A percentile compares a stretch with the other conserved stretches of the same genome.
These are phyloP conservation scores for Triticum timopheevii DNA, from an alignment of 176 grass and related monocot genomes.

Conservation along the genomic window DNA sequence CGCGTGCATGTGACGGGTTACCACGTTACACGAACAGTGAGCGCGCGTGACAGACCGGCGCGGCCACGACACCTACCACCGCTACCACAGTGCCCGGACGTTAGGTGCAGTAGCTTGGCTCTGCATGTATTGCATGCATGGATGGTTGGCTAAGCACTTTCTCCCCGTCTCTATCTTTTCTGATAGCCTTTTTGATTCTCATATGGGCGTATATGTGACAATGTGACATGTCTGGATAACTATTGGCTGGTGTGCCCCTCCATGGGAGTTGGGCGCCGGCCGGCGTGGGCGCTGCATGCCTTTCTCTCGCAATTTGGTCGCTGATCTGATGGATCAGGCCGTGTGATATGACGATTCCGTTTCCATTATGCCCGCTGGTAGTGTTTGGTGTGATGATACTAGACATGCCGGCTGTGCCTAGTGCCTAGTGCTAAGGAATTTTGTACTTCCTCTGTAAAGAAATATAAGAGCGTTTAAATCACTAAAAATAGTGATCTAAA, in stretches of 20 bases:
- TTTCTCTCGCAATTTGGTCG: neutral
- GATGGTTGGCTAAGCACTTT: neutral
- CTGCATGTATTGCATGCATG: neutral
- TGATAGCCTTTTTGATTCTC: neutral
- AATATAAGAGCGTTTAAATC: too few species aligned
- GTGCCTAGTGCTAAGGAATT: neutral
- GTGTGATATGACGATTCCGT: neutral
- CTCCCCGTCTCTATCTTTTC: neutral
- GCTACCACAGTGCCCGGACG: neutral
- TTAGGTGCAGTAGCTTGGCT: neutral
- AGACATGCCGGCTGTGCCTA: neutral
- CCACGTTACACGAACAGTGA: neutral
- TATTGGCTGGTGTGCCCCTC: neutral
- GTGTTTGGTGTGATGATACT: slow-evolving; percentile 13
- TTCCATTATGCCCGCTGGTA: neutral
- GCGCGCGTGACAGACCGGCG: neutral
- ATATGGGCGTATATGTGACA: neutral
- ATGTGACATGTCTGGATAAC: slow-evolving; percentile 1
- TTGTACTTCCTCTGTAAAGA: too few species aligned
- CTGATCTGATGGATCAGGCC: neutral
- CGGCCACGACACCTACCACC: neutral
- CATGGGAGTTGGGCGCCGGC: neutral
- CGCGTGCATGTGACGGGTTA: neutral
- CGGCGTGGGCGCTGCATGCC: slow-evolving; percentile 12
- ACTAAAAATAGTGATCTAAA: too few species aligned